Percentiles rank a stretch among this genome's conserved stretches.
phyloP scores from a whole-genome alignment of 345 rosid genomes.

The Moricandia arvensis region DNA sequence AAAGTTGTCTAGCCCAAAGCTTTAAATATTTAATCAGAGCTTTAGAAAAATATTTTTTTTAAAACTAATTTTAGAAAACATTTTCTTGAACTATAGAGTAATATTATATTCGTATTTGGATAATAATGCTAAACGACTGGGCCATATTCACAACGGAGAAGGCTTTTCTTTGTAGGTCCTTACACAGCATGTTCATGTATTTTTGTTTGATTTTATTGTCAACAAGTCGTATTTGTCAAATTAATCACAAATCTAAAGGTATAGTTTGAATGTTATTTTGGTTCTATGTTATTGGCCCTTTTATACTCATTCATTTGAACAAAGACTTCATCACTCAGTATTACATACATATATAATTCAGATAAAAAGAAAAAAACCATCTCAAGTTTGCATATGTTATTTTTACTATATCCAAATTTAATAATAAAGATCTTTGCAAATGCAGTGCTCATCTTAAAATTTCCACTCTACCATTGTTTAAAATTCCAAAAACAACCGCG shows the following conservation, averaged over 20 bases:
- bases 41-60: too few species aligned
- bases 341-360: neutral
- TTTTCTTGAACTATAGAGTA: neutral
- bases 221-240: neutral
- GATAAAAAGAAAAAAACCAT: neutral
- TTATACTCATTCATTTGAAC: neutral
- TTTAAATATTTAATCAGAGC: neutral
- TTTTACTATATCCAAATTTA: neutral
- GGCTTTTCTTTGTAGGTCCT: constrained; percentile 25
- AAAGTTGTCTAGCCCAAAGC: neutral
- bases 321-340: neutral
- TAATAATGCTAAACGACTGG: neutral
- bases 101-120: neutral
- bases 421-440: neutral
- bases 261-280: constrained; percentile 33
- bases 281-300: constrained; percentile 25
- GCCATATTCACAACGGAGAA: neutral
- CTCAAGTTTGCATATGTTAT: neutral
- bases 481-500: neutral
- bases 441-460: neutral
- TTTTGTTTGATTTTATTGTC: neutral
- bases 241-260: constrained; percentile 10
- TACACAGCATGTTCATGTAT: constrained; percentile 1
- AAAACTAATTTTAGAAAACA: too few species aligned
- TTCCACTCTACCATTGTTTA: neutral